These are phyloP conservation scores for Apophysomyces elegans DNA, from an alignment of 371 early-diverging fungal species.

Conservation along the genomic window DNA sequence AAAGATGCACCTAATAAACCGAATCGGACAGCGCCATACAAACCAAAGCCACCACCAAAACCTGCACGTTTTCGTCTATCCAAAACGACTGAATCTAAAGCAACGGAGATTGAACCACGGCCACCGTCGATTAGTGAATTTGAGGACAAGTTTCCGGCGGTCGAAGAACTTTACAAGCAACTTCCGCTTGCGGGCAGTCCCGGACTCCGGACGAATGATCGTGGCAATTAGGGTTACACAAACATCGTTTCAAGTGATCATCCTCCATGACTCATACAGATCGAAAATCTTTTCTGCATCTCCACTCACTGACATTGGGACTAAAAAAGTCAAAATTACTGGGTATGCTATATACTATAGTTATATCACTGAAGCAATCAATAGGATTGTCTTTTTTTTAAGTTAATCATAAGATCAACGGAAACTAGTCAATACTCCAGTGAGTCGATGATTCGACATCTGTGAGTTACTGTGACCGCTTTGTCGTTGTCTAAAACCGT, in stretches of 20 bases:
- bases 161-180: slow-evolving; percentile 36
- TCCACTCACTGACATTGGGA: background rate
- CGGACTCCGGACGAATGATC: slow-evolving; percentile 5
- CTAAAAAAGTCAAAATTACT: background rate
- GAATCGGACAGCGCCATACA: slow-evolving; percentile 3
- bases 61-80: slow-evolving; percentile 47
- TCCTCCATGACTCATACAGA: slow-evolving; percentile 6
- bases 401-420: background rate
- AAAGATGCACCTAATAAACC: background rate
- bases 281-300: slow-evolving; percentile 3
- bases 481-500: slow-evolving; percentile 11
- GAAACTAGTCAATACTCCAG: background rate
- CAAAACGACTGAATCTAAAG: slow-evolving; percentile 13
- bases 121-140: slow-evolving; percentile 38
- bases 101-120: slow-evolving; percentile 11
- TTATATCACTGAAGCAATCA: too few relatives aligned
- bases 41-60: slow-evolving; percentile 46
- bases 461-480: slow-evolving; percentile 12
- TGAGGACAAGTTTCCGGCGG: slow-evolving; percentile 44
- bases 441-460: background rate
- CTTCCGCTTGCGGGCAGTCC: slow-evolving; percentile 9
- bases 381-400: background rate
- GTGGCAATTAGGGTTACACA: slow-evolving; percentile 9
- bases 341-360: too few relatives aligned
- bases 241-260: background rate